Conservation (phyloP, 495 filamentous ascomycete genomes). For the Penicillium coprophilum region DNA sequence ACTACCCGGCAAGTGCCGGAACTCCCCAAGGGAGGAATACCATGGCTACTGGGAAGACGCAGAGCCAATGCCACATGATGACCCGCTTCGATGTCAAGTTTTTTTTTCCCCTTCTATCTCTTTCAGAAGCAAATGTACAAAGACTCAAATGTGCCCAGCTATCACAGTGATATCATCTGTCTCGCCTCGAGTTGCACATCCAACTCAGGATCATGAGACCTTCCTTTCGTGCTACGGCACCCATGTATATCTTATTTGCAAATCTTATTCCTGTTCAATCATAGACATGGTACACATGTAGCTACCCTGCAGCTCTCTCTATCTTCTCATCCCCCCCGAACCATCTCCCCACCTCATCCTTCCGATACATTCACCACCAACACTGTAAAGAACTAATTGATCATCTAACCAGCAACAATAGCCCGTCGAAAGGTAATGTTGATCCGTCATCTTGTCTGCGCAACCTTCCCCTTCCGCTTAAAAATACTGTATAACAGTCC, state of each 20-base stretch:
- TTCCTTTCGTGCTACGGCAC: constrained; percentile 6
- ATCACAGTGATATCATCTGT: neutral
- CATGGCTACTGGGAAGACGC: constrained; percentile 8
- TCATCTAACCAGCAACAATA: constrained; percentile 61
- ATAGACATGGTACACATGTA: neutral
- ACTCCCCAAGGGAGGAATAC: neutral
- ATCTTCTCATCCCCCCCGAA: neutral
- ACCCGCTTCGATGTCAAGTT: constrained; percentile 13
- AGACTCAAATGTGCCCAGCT: neutral
- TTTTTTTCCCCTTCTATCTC: neutral
- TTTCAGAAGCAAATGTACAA: constrained; percentile 7
- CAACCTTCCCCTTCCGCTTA: constrained; percentile 56
- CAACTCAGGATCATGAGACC: neutral
- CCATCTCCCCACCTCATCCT: constrained; percentile 62
- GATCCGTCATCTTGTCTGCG: constrained; percentile 58
- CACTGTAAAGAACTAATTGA: constrained; percentile 76
- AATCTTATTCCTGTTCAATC: neutral
- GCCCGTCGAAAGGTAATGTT: constrained; percentile 74
- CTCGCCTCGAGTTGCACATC: constrained; percentile 1
- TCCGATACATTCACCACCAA: constrained; percentile 63
- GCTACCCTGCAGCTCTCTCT: neutral
- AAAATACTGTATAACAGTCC: constrained; percentile 76
- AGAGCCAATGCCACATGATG: constrained; percentile 14
- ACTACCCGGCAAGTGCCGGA: constrained; percentile 3
- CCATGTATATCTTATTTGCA: constrained; percentile 8